These are phyloP conservation scores for Medicago lupulina DNA, from an alignment of 306 rosid genomes.

Conservation along the genomic window DNA sequence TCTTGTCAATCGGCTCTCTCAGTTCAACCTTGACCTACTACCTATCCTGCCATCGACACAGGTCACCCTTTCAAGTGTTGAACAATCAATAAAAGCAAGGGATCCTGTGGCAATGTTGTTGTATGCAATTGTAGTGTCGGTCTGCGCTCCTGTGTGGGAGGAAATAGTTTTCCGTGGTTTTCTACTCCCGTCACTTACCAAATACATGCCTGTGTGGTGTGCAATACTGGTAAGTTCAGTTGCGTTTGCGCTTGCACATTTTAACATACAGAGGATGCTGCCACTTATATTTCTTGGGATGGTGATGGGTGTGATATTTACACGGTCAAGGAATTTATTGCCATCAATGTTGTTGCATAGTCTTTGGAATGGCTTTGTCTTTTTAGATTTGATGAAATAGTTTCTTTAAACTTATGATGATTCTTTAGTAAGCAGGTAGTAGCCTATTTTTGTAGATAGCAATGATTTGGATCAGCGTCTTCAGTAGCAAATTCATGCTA, in stretches of 20 bases:
- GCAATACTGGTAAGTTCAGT: conserved; percentile 89
- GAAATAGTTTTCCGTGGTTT: conserved; percentile 95
- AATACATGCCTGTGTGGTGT: conserved; percentile 95
- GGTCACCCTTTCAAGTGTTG: conserved; percentile 79
- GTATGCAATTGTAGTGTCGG: conserved; percentile 76
- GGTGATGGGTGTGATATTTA: conserved; percentile 86
- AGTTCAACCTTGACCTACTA: conserved; percentile 76
- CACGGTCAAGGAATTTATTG: conserved; percentile 87
- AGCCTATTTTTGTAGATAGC: conserved; percentile 39
- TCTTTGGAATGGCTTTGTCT: conserved; percentile 96
- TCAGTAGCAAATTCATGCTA: conserved; percentile 29
- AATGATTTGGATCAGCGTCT: conserved; percentile 37
- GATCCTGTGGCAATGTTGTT: conserved; percentile 93
- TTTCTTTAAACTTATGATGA: conserved; percentile 32
- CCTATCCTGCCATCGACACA: conserved; percentile 90
- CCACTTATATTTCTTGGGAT: conserved; percentile 92
- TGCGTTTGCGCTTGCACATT: conserved; percentile 92
- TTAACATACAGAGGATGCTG: conserved; percentile 90
- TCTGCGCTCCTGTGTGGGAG: conserved; percentile 98
- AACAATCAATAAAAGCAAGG: conserved; percentile 87
- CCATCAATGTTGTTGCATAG: conserved; percentile 97
- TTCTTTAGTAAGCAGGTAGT: conserved; percentile 35
- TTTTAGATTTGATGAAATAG: conserved; percentile 82
- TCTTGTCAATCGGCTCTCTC: conserved; percentile 79
- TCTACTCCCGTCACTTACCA: conserved; percentile 90